Percentiles rank a stretch among this genome's conserved stretches.
These are phyloP conservation scores for Anisodus acutangulus DNA, from an alignment of 257 asterid genomes.

Conservation along the genomic window DNA sequence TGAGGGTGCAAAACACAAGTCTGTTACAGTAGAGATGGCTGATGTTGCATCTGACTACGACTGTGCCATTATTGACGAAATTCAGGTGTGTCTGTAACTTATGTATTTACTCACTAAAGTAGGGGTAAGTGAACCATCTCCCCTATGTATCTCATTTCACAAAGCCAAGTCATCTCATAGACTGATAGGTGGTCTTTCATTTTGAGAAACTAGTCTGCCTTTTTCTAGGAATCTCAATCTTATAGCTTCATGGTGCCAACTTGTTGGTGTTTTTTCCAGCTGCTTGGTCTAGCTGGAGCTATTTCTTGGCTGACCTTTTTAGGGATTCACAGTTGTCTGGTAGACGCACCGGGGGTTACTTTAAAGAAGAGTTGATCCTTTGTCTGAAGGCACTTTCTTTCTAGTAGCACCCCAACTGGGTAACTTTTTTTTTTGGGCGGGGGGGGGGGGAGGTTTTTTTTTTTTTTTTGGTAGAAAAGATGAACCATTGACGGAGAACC, in stretches of 20 bases:
- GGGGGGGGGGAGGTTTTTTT: background rate
- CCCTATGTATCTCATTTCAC: background rate
- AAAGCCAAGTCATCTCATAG: slow-evolving; percentile 20
- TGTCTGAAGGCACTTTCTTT: background rate
- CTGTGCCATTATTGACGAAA: slow-evolving; percentile 96
- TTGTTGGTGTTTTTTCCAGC: background rate
- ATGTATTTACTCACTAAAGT: background rate
- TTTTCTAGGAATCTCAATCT: background rate
- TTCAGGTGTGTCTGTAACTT: slow-evolving; percentile 61
- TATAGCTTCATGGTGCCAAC: background rate
- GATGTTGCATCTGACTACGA: slow-evolving; percentile 67
- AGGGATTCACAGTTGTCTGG: slow-evolving; percentile 1
- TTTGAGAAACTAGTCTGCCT: slow-evolving; percentile 16
- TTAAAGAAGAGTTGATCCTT: background rate
- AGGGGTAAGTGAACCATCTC: background rate
- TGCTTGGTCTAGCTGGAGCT: background rate
- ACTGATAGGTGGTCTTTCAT: background rate
- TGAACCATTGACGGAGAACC: background rate
- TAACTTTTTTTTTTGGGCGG: background rate
- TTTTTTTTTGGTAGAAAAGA: background rate
- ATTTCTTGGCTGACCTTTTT: background rate
- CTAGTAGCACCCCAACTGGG: background rate
- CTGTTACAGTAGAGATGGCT: slow-evolving; percentile 96
- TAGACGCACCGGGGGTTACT: background rate
- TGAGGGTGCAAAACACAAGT: slow-evolving; percentile 84